Conservation (phyloP, 1,284 basidiomycete species). For the Sporisorium iseilematis-ciliati region DNA sequence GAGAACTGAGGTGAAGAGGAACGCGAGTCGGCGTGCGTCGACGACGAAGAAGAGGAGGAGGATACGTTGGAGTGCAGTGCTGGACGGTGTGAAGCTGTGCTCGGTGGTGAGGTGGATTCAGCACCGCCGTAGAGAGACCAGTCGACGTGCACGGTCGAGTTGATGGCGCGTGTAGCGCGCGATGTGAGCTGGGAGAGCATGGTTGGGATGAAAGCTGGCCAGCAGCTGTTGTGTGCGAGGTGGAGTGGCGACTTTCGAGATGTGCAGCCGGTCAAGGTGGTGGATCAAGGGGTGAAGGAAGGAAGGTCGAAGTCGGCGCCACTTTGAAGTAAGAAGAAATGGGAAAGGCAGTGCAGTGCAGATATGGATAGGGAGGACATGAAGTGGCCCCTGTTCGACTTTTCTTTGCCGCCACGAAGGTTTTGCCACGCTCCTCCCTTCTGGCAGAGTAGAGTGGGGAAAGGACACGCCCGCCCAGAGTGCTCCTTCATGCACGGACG, state of each 20-base stretch:
- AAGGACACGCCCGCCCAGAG: not conserved
- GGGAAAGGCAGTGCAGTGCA: no score
- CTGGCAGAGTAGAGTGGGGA: not conserved
- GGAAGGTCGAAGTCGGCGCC: not conserved
- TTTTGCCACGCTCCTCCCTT: not conserved
- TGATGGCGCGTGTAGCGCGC: conserved; percentile 30
- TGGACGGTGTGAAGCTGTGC: conserved; percentile 4
- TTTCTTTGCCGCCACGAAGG: not conserved
- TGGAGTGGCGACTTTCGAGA: no score
- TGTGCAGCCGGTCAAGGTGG: not conserved
- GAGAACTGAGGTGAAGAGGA: conserved; percentile 33
- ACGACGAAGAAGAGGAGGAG: conserved; percentile 17
- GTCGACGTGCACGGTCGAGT: conserved; percentile 62
- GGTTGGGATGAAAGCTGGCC: not conserved
- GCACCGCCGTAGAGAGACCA: conserved; percentile 69
- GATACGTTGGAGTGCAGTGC: not conserved
- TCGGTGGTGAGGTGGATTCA: conserved; percentile 44
- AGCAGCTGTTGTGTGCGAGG: not conserved
- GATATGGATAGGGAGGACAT: no score
- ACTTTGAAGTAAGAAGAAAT: not conserved
- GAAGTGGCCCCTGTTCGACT: no score
- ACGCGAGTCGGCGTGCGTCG: conserved; percentile 23
- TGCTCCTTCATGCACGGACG: conserved; percentile 23
- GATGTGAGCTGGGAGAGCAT: conserved; percentile 25
- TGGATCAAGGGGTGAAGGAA: not conserved